Percentiles rank a stretch among this genome's conserved stretches.
These are phyloP conservation scores for Nymphaea thermarum DNA, from an alignment of 164 flowering plant species.

Conservation along the genomic window DNA sequence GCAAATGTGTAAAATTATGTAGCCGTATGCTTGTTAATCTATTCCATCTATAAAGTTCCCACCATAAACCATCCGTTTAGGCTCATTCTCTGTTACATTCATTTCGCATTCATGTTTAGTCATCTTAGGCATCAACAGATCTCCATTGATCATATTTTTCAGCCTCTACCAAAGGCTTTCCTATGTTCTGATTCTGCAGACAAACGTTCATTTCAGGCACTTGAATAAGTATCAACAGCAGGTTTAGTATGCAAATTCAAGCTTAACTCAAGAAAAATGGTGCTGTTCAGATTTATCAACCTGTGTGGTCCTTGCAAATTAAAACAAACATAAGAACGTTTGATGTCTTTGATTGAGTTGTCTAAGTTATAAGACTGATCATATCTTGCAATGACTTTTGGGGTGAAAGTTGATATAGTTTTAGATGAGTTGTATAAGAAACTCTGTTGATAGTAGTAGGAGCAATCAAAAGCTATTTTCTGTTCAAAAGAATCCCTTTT, in stretches of 20 bases:
- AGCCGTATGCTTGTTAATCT: too few relatives aligned
- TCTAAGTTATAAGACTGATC: conserved; percentile 38
- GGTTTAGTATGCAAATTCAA: background rate
- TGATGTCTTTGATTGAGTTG: background rate
- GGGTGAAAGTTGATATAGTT: too few relatives aligned
- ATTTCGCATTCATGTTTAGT: conserved; percentile 17
- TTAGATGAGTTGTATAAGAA: too few relatives aligned
- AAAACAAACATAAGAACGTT: background rate
- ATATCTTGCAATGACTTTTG: too few relatives aligned
- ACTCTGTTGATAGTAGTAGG: too few relatives aligned
- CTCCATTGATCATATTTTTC: conserved; percentile 9
- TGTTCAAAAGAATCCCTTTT: too few relatives aligned
- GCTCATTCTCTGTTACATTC: conserved; percentile 17
- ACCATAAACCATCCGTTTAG: conserved; percentile 65
- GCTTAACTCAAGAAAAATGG: background rate
- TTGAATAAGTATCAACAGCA: background rate
- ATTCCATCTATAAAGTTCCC: too few relatives aligned
- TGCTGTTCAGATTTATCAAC: background rate
- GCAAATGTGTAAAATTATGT: too few relatives aligned
- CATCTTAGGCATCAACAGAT: conserved; percentile 33
- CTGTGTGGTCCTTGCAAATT: too few relatives aligned
- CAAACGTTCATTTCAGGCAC: conserved; percentile 21
- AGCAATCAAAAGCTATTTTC: too few relatives aligned
- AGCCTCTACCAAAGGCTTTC: conserved; percentile 2
- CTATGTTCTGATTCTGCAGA: conserved; percentile 22